These are phyloP conservation scores for Halophytophthora batemanensis DNA, from an alignment of 352 stramenopile genomes.

Conservation along the genomic window DNA sequence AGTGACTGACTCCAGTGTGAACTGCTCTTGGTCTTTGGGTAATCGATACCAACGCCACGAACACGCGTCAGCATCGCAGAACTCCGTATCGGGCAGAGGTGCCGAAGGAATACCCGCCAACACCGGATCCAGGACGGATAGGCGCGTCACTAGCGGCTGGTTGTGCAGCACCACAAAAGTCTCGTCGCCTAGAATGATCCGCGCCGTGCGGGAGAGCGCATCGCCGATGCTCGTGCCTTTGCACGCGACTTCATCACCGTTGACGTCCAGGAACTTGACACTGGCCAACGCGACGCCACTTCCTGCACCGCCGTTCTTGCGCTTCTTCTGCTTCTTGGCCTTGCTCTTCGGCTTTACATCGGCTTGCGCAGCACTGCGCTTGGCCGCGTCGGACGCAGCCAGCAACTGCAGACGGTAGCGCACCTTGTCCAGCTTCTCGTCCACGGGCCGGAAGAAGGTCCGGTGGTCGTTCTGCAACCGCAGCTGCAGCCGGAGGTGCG, in stretches of 20 bases:
- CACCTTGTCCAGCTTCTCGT: slow-evolving; percentile 53
- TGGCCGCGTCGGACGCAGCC: slow-evolving; percentile 14
- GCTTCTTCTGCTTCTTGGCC: slow-evolving; percentile 19
- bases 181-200: slow-evolving; percentile 39
- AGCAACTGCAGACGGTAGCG: slow-evolving; percentile 59
- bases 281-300: slow-evolving; percentile 14
- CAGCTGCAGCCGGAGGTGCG: slow-evolving; percentile 53
- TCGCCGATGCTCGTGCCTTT: slow-evolving; percentile 39
- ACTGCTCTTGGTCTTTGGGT: not conserved
- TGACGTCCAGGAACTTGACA: slow-evolving; percentile 43
- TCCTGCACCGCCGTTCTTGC: slow-evolving; percentile 3
- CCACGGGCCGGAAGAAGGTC: slow-evolving; percentile 38
- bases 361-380: not conserved
- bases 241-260: slow-evolving; percentile 28
- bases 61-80: slow-evolving; percentile 60
- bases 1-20: slow-evolving; percentile 5
- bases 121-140: slow-evolving; percentile 50
- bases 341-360: slow-evolving; percentile 14
- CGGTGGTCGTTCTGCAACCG: slow-evolving; percentile 44
- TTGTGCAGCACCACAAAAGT: slow-evolving; percentile 56
- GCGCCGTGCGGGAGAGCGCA: slow-evolving; percentile 36
- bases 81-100: slow-evolving; percentile 53
- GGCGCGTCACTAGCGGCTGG: slow-evolving; percentile 46
- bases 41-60: slow-evolving; percentile 61
- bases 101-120: slow-evolving; percentile 42